These are phyloP conservation scores for Speleostelium caveatum DNA, from an alignment of 78 protist species.

Conservation along the genomic window DNA sequence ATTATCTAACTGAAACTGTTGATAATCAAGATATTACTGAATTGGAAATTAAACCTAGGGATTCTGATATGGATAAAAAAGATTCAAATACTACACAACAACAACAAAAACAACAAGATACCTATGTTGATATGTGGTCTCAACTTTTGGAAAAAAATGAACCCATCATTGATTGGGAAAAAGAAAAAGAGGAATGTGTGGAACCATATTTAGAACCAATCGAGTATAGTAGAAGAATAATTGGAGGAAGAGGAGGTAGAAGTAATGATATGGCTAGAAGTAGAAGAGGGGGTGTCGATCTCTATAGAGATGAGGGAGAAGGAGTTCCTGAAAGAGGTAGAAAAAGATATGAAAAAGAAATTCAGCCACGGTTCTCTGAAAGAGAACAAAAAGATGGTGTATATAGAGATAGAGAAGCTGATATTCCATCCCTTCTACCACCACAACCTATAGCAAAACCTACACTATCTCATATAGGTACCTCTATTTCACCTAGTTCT, in stretches of 20 bases:
- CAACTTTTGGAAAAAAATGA: not conserved
- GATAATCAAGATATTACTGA: not conserved
- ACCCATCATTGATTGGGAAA: not conserved
- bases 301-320: not conserved
- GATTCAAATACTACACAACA: not conserved
- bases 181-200: not conserved
- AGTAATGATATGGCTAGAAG: not conserved
- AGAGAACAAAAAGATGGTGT: not conserved
- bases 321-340: not conserved
- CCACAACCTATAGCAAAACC: not conserved
- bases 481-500: not conserved
- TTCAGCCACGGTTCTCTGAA: no score
- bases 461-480: not conserved
- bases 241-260: not conserved
- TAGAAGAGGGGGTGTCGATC: not conserved
- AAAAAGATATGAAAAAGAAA: not conserved
- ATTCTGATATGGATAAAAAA: not conserved
- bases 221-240: not conserved
- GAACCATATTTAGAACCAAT: not conserved
- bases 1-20: slow-evolving; percentile 5
- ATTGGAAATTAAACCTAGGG: not conserved
- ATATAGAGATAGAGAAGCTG: not conserved
- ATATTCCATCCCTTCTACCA: not conserved
- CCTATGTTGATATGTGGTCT: not conserved
- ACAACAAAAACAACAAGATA: not conserved